Conservation (phyloP, 192 early-diverging fungal species). For the Rhizophagus clarus region DNA sequence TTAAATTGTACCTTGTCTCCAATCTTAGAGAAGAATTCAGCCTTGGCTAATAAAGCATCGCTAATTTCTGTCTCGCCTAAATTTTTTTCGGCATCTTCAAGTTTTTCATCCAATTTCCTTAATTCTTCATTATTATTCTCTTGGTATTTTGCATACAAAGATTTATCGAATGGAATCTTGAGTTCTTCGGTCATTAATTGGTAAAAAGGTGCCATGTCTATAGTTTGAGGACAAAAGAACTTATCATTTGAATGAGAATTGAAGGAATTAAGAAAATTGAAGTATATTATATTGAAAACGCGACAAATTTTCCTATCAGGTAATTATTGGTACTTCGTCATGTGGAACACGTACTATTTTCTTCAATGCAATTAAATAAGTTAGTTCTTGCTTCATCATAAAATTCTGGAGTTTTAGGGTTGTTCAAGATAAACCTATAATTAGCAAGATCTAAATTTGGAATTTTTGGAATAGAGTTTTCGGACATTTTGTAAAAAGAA, state of each 20-base stretch:
- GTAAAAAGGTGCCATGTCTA: constrained; percentile 92
- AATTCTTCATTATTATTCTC: constrained; percentile 78
- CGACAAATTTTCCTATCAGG: background rate
- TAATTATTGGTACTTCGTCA: constrained; percentile 5
- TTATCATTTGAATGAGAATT: background rate
- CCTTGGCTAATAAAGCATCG: constrained; percentile 86
- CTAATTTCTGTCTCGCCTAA: constrained; percentile 91
- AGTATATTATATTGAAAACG: background rate
- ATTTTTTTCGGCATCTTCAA: constrained; percentile 90
- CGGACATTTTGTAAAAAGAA: constrained; percentile 47
- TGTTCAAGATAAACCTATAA: constrained; percentile 74
- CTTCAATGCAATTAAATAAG: constrained; percentile 74
- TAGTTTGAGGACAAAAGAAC: background rate
- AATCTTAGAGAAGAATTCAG: constrained; percentile 89
- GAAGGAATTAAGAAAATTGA: background rate
- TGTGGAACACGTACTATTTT: constrained; percentile 76
- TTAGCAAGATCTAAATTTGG: constrained; percentile 89
- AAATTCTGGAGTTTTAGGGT: constrained; percentile 66
- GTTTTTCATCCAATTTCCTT: constrained; percentile 77
- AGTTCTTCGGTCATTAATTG: constrained; percentile 63
- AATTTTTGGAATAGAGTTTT: constrained; percentile 74
- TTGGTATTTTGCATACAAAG: constrained; percentile 54
- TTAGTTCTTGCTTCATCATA: constrained; percentile 68
- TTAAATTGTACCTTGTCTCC: constrained; percentile 78
- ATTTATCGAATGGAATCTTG: constrained; percentile 57